Percentiles rank a stretch among this genome's conserved stretches.
Conservation (phyloP, 768 basidiomycete genomes). For the Austroboletus eburneus region DNA sequence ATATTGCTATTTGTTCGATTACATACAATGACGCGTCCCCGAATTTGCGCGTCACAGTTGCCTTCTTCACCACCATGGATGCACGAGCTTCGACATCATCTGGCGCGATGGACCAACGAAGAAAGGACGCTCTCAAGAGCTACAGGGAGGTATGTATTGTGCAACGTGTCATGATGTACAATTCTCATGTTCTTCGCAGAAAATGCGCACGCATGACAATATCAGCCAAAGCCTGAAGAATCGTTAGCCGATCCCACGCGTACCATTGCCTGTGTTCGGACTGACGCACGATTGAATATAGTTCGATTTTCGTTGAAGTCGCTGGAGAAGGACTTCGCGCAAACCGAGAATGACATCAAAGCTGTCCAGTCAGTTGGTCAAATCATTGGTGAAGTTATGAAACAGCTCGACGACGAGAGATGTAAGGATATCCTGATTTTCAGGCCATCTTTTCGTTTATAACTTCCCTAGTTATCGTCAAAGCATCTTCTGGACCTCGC, state of each 20-base stretch:
- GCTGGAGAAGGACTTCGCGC: slow-evolving; percentile 83
- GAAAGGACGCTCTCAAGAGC: slow-evolving; percentile 66
- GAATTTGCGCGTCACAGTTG: slow-evolving; percentile 8
- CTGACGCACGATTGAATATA: slow-evolving; percentile 27
- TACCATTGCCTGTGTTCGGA: neutral
- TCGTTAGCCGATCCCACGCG: slow-evolving; percentile 46
- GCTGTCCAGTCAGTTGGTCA: slow-evolving; percentile 98
- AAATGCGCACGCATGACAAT: slow-evolving; percentile 89
- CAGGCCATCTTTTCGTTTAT: neutral
- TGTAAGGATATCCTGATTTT: slow-evolving; percentile 50
- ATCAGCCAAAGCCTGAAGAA: slow-evolving; percentile 88
- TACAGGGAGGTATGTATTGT: slow-evolving; percentile 63
- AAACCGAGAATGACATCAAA: slow-evolving; percentile 99
- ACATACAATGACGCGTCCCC: slow-evolving; percentile 28
- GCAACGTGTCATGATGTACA: neutral
- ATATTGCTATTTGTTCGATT: neutral
- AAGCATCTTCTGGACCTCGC: slow-evolving; percentile 95
- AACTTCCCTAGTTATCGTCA: slow-evolving; percentile 77
- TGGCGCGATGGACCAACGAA: slow-evolving; percentile 62
- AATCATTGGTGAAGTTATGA: slow-evolving; percentile 98
- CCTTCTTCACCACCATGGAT: slow-evolving; percentile 22
- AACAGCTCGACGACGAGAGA: slow-evolving; percentile 95
- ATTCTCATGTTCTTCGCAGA: slow-evolving; percentile 46
- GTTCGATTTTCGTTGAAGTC: slow-evolving; percentile 91
- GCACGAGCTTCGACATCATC: slow-evolving; percentile 47